Evolutionary conservation across 805 yeast species (phyloP), one percentile per base, ranked within the genome.

Genomic region (Saturnispora saitoi): DNA sequence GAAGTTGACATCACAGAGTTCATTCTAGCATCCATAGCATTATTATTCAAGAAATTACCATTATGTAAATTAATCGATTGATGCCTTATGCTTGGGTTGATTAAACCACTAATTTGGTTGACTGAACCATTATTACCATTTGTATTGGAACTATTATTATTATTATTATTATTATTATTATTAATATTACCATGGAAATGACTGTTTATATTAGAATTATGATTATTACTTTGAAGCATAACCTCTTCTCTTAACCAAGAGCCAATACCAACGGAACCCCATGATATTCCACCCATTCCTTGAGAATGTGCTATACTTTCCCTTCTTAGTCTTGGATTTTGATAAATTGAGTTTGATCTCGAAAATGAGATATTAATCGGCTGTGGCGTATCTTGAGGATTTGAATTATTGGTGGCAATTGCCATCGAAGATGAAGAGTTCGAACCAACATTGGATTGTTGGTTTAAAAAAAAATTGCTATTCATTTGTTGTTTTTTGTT

Each of bases 211-310:
- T 26, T 28, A 43, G 29, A 32, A 12, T 19, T 15, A 14, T 29
- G 44, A 20, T 43, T 32, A 14, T 48, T 36, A 30, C 51, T 50
- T 34, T 48, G 51, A 70, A 83, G 76, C 80, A 85, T 74, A 17
- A 85, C 91, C 61, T 91, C 99, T 64, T 91, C 98, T 61, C 89
- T 85, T 22, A 91, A 71, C 99, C 99, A 91, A 14, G 93, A 82
- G 12, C 97, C 97, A 29, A 91, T 89, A 26, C 95, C 84, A 49
- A 90, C 80, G 3, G 95, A 89, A 20, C 98, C 98, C 96, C 97
- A 91, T 8, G 95, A 83, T 31, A 91, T 86, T 42, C 98, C 99
- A 40, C 98, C 98, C 83, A 93, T 86, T 10, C 98, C 98, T 63
- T 88, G 96, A 2, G 96, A 84, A 64, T 91, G 98, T 29, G 97